Conservation (phyloP, 345 rosid species). For the Carallia pectinifolia region DNA sequence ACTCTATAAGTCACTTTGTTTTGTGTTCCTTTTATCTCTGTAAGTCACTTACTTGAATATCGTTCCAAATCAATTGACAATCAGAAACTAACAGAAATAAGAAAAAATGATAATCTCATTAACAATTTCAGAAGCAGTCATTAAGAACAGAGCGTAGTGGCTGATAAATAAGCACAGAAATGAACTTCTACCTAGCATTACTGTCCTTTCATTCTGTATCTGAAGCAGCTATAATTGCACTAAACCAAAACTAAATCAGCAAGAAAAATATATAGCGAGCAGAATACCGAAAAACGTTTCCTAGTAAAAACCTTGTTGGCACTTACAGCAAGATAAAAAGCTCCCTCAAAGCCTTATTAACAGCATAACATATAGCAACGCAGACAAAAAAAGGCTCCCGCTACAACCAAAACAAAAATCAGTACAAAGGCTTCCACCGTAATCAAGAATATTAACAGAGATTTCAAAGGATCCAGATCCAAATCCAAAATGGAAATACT, state of each 20-base stretch:
- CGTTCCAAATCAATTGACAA: constrained; percentile 74
- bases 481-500: no score
- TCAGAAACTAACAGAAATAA: constrained; percentile 73
- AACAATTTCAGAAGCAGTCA: constrained; percentile 21
- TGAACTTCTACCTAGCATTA: constrained; percentile 59
- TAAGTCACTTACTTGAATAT: constrained; percentile 15
- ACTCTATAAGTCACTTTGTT: constrained; percentile 38
- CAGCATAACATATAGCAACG: constrained; percentile 64
- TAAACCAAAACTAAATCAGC: constrained; percentile 21
- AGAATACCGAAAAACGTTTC: neutral
- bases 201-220: constrained; percentile 61
- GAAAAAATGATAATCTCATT: constrained; percentile 73
- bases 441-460: neutral
- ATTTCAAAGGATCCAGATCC: neutral
- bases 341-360: constrained; percentile 77
- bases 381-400: neutral
- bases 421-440: neutral
- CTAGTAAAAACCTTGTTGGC: constrained; percentile 56
- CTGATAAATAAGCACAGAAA: constrained; percentile 9
- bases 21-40: constrained; percentile 38
- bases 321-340: constrained; percentile 81
- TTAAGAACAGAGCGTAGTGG: neutral
- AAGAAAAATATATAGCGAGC: constrained; percentile 3
- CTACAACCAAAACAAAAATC: neutral
- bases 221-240: constrained; percentile 86